phyloP scores from a whole-genome alignment of 257 asterid species.

The Nicotiana attenuata region DNA sequence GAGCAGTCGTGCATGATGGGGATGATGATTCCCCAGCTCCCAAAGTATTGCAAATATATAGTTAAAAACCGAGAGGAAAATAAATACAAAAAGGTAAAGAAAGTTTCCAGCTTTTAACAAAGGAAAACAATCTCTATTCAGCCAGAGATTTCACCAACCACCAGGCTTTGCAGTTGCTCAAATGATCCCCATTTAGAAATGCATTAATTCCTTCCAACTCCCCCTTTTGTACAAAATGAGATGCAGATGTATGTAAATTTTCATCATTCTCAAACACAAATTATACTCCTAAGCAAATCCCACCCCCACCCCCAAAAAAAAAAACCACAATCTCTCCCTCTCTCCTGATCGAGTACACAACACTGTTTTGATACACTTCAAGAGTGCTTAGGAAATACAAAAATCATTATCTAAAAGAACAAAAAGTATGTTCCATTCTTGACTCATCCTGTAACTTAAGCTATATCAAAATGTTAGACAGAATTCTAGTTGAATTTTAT shows the following conservation, averaged over 20 bases:
- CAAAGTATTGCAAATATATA: not conserved
- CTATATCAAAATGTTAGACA: not conserved
- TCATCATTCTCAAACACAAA: not conserved
- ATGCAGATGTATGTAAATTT: not conserved
- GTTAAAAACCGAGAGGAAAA: not conserved
- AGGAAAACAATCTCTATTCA: not conserved
- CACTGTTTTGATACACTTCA: not conserved
- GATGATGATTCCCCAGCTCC: not conserved
- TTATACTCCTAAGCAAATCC: not conserved
- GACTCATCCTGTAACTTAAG: not conserved
- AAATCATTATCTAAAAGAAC: not conserved
- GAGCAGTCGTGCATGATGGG: not conserved
- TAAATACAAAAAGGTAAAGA: not conserved
- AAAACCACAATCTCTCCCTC: not conserved
- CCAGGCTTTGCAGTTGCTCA: not conserved
- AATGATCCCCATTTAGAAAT: not conserved
- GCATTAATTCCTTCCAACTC: not conserved
- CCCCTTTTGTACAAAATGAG: not conserved
- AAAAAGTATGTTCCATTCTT: not conserved
- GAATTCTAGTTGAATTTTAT: not conserved
- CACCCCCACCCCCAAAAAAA: no score
- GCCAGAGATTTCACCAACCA: not conserved
- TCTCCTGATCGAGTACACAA: not conserved
- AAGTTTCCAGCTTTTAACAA: not conserved
- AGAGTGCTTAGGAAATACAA: not conserved